Evolutionary conservation across 345 rosid species (phyloP).

Genomic region (Lenwebbia sp.): DNA sequence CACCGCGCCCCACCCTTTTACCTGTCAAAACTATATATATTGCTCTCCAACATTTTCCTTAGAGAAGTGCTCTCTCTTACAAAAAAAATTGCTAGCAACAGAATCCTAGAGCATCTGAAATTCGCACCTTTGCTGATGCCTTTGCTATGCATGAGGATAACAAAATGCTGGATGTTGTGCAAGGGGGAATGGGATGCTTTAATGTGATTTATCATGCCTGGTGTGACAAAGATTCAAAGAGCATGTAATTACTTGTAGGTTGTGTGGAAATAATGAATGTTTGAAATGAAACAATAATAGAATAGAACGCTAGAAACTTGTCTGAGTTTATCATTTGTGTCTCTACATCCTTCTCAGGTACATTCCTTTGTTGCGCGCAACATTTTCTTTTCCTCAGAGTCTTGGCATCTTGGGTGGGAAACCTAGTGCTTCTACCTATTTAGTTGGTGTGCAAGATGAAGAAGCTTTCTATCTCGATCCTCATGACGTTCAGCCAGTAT

Average conservation of each 20-base stretch:
- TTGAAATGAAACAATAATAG: neutral
- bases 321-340: neutral
- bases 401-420: conserved; percentile 93
- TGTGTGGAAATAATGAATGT: neutral
- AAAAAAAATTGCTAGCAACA: neutral
- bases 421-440: conserved; percentile 85
- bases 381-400: conserved; percentile 86
- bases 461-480: conserved; percentile 87
- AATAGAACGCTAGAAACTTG: neutral
- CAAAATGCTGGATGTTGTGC: neutral
- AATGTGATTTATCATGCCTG: neutral
- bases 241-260: neutral
- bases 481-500: conserved; percentile 74
- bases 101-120: neutral
- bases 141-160: neutral
- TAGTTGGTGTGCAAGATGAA: conserved; percentile 83
- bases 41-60: neutral
- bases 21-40: neutral
- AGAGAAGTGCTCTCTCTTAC: neutral
- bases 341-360: conserved; percentile 36
- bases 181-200: neutral
- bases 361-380: conserved; percentile 60
- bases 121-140: neutral
- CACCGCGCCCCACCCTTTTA: neutral
- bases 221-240: neutral